Evolutionary conservation across 495 filamentous ascomycete genomes (phyloP).

Genomic region (Schizothecium vesticola): DNA sequence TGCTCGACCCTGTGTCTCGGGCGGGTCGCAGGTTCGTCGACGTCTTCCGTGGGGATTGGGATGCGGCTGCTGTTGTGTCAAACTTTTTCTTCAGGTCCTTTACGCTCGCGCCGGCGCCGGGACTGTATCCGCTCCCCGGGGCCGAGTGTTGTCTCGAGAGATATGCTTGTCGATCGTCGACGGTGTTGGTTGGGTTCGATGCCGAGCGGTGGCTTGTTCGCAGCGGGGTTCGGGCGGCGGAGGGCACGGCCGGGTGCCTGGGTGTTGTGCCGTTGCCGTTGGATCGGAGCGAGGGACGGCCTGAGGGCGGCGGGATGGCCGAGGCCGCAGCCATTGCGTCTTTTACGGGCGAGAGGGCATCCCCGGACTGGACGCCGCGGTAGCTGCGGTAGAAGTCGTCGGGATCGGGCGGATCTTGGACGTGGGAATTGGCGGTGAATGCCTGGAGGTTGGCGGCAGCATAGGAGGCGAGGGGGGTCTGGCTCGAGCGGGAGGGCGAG

Average conservation of each 20-base stretch:
- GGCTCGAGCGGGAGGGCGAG: conserved; percentile 10
- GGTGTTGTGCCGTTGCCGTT: conserved; percentile 37
- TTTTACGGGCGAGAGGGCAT: conserved; percentile 19
- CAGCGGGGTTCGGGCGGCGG: conserved; percentile 21
- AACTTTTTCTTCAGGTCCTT: conserved; percentile 53
- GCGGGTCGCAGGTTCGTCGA: conserved; percentile 22
- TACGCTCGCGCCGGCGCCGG: conserved; percentile 36
- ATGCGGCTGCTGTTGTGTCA: conserved; percentile 33
- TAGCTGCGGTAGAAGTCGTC: conserved; percentile 52
- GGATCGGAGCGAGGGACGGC: conserved; percentile 29
- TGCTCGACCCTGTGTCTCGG: conserved; percentile 29
- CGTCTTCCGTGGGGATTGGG: conserved; percentile 27
- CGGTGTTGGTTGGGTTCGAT: conserved; percentile 49
- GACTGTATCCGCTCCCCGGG: conserved; percentile 20
- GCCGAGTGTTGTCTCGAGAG: conserved; percentile 25
- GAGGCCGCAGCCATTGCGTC: conserved; percentile 29
- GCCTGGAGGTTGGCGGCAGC: conserved; percentile 35
- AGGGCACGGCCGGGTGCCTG: conserved; percentile 28
- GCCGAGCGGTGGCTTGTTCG: conserved; percentile 39
- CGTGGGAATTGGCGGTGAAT: conserved; percentile 28
- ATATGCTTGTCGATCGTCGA: conserved; percentile 33
- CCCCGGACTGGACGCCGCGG: conserved; percentile 28
- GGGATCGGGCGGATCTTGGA: conserved; percentile 37
- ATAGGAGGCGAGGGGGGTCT: conserved; percentile 30
- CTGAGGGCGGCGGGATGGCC: conserved; percentile 18